Percentiles rank a stretch among this genome's conserved stretches.
Evolutionary conservation across 2,329 filamentous ascomycete genomes (phyloP).

Genomic region (Diaporthe citrichinensis): DNA sequence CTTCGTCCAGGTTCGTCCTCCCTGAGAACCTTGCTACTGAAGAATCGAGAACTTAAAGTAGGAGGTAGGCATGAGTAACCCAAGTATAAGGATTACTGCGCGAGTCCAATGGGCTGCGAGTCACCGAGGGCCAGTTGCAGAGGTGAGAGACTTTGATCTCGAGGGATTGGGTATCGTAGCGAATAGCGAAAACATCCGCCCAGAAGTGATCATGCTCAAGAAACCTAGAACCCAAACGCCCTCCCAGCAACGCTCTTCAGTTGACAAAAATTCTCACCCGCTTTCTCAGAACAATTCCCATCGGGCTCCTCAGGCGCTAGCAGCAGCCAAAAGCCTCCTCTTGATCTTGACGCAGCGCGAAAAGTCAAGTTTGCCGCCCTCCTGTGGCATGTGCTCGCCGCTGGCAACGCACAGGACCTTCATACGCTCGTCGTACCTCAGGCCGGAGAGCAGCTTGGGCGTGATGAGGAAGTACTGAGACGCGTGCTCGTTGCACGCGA

Average conservation of each 20-base stretch:
- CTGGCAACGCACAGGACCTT: constrained; percentile 93
- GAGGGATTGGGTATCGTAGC: constrained; percentile 25
- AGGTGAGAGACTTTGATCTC: background rate
- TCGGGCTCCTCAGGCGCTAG: constrained; percentile 37
- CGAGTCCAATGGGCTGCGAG: background rate
- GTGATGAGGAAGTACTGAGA: constrained; percentile 97
- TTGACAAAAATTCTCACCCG: background rate
- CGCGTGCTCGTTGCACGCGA: constrained; percentile 88
- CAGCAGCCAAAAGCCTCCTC: constrained; percentile 54
- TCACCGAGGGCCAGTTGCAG: background rate
- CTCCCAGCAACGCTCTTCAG: background rate
- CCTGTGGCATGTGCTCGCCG: constrained; percentile 78
- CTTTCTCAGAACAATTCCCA: no score
- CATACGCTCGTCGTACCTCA: constrained; percentile 93
- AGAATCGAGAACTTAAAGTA: no score
- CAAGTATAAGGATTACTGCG: background rate
- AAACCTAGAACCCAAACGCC: background rate
- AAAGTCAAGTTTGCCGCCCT: constrained; percentile 67
- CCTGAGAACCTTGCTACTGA: background rate
- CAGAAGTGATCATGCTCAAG: constrained; percentile 1
- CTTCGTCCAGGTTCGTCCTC: background rate
- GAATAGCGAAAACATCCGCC: background rate
- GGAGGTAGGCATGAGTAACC: background rate
- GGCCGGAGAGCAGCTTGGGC: constrained; percentile 88
- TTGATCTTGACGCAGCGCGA: constrained; percentile 60